Percentiles rank a stretch among this genome's conserved stretches.
Conservation (phyloP, 2,329 filamentous ascomycete genomes). For the Clarireedia hainanense region DNA sequence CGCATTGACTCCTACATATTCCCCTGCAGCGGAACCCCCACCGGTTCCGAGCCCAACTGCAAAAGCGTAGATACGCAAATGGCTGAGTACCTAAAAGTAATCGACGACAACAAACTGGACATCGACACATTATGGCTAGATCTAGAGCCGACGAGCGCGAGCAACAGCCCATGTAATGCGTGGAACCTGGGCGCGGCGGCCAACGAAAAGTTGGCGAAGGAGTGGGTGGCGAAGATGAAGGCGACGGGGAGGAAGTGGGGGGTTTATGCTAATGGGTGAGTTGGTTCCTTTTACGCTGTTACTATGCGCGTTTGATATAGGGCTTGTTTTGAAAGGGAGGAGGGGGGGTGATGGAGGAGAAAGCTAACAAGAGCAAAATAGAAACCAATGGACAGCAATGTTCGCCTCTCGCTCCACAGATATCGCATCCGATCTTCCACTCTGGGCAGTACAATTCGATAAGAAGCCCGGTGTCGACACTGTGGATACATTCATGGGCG, state of each 20-base stretch:
- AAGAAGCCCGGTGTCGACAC: conserved; percentile 16
- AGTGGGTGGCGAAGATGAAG: conserved; percentile 18
- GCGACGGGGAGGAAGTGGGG: conserved; percentile 18
- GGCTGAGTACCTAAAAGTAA: conserved; percentile 15
- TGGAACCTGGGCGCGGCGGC: conserved; percentile 18
- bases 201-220: conserved; percentile 19
- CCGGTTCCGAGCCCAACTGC: conserved; percentile 16
- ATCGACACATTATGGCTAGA: conserved; percentile 22
- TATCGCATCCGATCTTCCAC: conserved; percentile 20
- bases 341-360: background rate
- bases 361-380: background rate
- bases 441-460: conserved; percentile 24
- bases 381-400: conserved; percentile 23
- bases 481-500: conserved; percentile 21
- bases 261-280: conserved; percentile 24
- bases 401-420: conserved; percentile 18
- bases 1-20: conserved; percentile 23
- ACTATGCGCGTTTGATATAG: no score
- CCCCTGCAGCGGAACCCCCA: conserved; percentile 21
- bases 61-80: conserved; percentile 18
- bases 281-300: background rate
- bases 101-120: conserved; percentile 15
- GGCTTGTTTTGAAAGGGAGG: no score
- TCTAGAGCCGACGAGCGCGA: conserved; percentile 16
- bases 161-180: conserved; percentile 15